Conservation (phyloP, 805 yeast genomes). For the Yarrowia sp. region DNA sequence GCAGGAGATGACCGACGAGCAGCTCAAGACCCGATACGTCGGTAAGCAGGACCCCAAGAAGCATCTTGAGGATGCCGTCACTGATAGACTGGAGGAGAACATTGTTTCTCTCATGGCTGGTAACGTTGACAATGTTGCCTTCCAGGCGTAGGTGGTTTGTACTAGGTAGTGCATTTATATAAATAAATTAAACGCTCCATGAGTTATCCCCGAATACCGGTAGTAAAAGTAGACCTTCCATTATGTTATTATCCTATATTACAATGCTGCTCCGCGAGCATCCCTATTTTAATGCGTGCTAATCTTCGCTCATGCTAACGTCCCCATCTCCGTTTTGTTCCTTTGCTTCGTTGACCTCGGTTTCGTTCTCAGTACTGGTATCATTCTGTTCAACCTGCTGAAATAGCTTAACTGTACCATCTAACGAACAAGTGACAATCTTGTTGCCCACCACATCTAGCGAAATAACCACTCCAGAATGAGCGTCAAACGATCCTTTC, state of each 20-base stretch:
- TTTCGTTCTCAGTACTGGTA: neutral
- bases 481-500: conserved; percentile 31
- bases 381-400: neutral
- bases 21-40: conserved; percentile 90
- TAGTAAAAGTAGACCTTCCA: too few species aligned
- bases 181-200: neutral
- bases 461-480: neutral
- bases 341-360: neutral
- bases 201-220: too few species aligned
- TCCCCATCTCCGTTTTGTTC: neutral
- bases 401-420: conserved; percentile 6
- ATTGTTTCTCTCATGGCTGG: conserved; percentile 84
- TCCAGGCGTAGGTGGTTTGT: conserved; percentile 48
- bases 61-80: conserved; percentile 88
- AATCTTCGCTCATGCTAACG: conserved; percentile 16
- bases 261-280: neutral
- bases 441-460: neutral
- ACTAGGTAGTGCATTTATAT: conserved; percentile 7
- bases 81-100: conserved; percentile 81
- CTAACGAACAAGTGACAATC: conserved; percentile 6
- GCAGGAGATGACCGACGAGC: conserved; percentile 80
- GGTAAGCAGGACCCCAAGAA: conserved; percentile 99
- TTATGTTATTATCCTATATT: neutral
- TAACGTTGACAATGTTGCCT: conserved; percentile 85
- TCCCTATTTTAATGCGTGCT: neutral